Evolutionary conservation across 2,329 filamentous ascomycete genomes (phyloP), one percentile per base, ranked within the genome.

Genomic region (Cladosporium cucumerinum): DNA sequence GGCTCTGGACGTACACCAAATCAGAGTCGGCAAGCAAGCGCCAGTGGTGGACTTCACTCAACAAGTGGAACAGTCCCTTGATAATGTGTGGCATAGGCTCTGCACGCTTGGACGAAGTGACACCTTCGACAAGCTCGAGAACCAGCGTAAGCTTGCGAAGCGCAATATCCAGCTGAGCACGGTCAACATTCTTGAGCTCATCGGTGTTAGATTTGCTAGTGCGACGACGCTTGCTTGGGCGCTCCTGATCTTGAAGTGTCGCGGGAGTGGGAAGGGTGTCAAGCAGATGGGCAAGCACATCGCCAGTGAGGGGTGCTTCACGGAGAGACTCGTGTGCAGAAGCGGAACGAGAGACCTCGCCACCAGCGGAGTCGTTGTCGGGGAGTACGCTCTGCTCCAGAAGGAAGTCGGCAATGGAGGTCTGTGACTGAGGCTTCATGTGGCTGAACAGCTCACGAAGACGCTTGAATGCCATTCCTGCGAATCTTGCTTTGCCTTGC

Each of bases 11-110:
- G 78, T 98, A 98, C 18, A 93, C 92, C 67, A 97, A 85, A 74
- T 96, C 93, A 0, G 93, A 94, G 49, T 91, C 89, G 28, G 93
- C 87, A 65, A 94, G 86, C 28, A 87, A 86, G 75, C 91, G 90
- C 75, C 95, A 90, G 66, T 92, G 89, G 71, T 96, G 93, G 26
- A 99, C 84, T 72, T 96, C 91, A 5, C 89, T 89, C n/a, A 99
- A 85, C 0, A 91, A 85, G 64, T 89, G 88, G 79, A 98, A 99
- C 3, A 99, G 82, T 30, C 86, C 87, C 66, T 88, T 87, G 6
- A 97, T 83, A 46, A 99, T 82, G 72, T 91, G 86, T 0, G 91
- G 87, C 74, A 59, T 55, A 11, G 96, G 90, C 32, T 86, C 84
- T 64, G 87, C 88, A 0, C 92, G 90, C 54, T 87, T 85, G 2